phyloP scores from a whole-genome alignment of 441 rosid species.

The Geranium incanum region DNA sequence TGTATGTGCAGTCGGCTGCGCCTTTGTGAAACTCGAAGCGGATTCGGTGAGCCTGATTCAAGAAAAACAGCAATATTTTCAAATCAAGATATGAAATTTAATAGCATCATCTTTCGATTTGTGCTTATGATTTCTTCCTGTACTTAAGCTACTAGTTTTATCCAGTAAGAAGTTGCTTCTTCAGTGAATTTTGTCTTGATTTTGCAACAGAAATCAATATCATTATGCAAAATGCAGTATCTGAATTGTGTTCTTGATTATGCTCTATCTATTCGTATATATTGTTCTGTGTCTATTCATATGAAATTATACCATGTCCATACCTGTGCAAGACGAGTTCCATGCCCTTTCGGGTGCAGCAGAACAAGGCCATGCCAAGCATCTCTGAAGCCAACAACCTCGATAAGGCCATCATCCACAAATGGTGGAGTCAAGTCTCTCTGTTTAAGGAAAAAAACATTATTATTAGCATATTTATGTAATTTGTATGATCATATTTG shows the following conservation, averaged over 20 bases:
- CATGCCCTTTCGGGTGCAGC: constrained; percentile 85
- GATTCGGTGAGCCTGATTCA: constrained; percentile 59
- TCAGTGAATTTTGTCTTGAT: too few relatives aligned
- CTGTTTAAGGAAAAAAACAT: constrained; percentile 27
- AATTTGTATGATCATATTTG: background rate
- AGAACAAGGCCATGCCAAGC: constrained; percentile 95
- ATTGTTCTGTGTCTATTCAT: background rate
- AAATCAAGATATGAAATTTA: background rate
- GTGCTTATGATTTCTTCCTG: too few relatives aligned
- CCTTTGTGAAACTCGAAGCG: constrained; percentile 80
- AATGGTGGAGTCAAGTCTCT: constrained; percentile 76
- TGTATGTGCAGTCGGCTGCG: constrained; percentile 64
- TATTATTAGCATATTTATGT: background rate
- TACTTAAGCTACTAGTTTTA: too few relatives aligned
- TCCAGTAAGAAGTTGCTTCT: background rate
- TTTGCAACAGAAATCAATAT: too few relatives aligned
- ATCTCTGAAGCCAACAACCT: constrained; percentile 91
- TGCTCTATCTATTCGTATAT: background rate
- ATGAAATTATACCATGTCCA: background rate
- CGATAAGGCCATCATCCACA: constrained; percentile 83
- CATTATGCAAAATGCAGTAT: background rate
- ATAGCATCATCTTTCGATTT: background rate
- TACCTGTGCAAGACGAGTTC: constrained; percentile 90
- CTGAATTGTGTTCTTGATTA: background rate
- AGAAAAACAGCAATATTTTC: background rate